Evolutionary conservation across 106 monocot species (phyloP), one percentile per base, ranked within the genome.

Genomic region (Dendrobium chrysotoxum): DNA sequence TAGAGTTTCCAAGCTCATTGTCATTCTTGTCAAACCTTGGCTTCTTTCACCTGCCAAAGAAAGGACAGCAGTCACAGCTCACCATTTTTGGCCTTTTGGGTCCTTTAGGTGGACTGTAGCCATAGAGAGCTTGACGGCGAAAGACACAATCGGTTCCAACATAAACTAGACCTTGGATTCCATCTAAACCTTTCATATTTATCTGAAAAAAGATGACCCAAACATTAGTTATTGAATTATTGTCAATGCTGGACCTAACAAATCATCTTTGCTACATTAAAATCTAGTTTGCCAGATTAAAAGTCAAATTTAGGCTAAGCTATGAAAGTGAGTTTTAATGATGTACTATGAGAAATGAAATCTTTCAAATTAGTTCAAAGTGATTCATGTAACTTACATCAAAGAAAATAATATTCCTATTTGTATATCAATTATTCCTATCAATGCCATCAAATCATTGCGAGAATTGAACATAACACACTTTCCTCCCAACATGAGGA

Each of bases 401-500:
- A 66, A 96, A 94, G 92, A 96, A 94, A 82, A 96, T 92, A 1
- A 94, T 96, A 83, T 96, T 96, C 81, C 96, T 82, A 80, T 96
- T 96, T 64, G 96, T 93, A 74, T 96, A 96, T 83, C 96, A 85
- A 79, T 96, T 93, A 57, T 93, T 78, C 28, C 45, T 81, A 80
- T 96, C 93, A 28, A 96, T 96, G 65, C 96, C 96, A 79, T 96
- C 96, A 53, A 96, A 96, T 83, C 96, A 90, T 80, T 96, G 96
- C 11, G 96, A 93, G 85, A 96, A 96, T 81, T 96, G 96, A 2
- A 96, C 96, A 53, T 92, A 92, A 82, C 94, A 96, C 2, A 93
- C 92, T 71, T 86, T 94, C 74, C 83, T 89, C 11, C 96, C 96
- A 40, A 85, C 81, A 85, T 90, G 93, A 45, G 92, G 97, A 83